A percentile compares a stretch with the other conserved stretches of the same genome.
Evolutionary conservation across 2,329 filamentous ascomycete species (phyloP).

Genomic region (Diaporthe capsici): DNA sequence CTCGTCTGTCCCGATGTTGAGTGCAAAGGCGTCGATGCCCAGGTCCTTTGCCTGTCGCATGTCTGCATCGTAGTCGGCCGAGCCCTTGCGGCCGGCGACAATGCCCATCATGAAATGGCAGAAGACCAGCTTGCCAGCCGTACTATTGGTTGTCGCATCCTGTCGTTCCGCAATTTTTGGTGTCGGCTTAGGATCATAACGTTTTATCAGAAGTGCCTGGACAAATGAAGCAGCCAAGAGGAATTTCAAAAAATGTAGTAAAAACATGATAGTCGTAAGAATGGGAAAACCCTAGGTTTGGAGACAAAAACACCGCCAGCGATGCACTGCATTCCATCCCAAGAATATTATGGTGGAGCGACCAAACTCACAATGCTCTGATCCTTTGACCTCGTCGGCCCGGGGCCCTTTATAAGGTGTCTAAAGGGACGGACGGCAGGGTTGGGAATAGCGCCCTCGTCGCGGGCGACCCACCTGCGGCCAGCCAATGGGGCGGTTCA

Average conservation of each 20-base stretch:
- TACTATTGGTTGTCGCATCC: constrained; percentile 27
- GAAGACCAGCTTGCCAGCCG: constrained; percentile 40
- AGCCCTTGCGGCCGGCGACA: constrained; percentile 37
- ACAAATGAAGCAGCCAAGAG: constrained; percentile 34
- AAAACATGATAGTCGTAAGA: constrained; percentile 30
- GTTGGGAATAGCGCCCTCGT: constrained; percentile 31
- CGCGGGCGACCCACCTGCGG: constrained; percentile 19
- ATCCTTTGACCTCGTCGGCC: constrained; percentile 15
- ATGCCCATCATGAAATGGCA: constrained; percentile 43
- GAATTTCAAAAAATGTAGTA: constrained; percentile 24
- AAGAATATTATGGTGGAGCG: constrained; percentile 5
- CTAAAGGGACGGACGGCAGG: constrained; percentile 16
- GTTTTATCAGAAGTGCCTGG: constrained; percentile 25
- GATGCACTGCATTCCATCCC: constrained; percentile 21
- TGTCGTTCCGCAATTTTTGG: constrained; percentile 3
- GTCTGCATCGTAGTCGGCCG: constrained; percentile 42
- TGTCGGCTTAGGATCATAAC: constrained; percentile 24
- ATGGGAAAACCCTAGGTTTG: neutral
- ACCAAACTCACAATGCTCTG: neutral
- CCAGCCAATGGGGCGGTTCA: constrained; percentile 26
- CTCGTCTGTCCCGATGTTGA: constrained; percentile 53
- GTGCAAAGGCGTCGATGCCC: constrained; percentile 50
- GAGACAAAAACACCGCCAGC: constrained; percentile 2
- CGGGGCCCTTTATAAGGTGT: neutral
- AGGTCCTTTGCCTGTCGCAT: constrained; percentile 42